phyloP scores from a whole-genome alignment of 2,329 filamentous ascomycete genomes.

The Pseudogymnoascus verrucosus region DNA sequence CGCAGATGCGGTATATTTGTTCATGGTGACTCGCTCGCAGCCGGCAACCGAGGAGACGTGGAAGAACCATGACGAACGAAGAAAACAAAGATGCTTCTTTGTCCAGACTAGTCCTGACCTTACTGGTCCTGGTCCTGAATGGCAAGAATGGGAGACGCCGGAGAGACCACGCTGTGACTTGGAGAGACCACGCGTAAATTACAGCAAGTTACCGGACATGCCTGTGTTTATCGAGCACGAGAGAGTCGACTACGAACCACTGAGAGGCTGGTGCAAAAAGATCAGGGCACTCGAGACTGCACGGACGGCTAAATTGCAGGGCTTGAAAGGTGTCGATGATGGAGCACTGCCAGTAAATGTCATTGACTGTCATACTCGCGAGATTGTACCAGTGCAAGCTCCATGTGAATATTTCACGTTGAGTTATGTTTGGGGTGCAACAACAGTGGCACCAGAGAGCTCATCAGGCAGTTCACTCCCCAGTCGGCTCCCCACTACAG shows the following conservation, averaged over 20 bases:
- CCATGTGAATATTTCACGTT: slow-evolving; percentile 11
- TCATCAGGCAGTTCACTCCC: neutral
- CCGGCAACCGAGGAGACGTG: neutral
- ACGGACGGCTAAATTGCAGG: neutral
- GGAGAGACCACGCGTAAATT: neutral
- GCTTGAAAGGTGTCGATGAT: neutral
- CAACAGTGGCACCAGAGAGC: neutral
- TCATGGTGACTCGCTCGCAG: neutral
- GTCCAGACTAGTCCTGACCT: neutral
- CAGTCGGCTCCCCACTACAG: slow-evolving; percentile 13
- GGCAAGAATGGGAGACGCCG: too few species aligned
- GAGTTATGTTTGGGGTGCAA: slow-evolving; percentile 13
- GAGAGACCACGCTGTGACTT: neutral
- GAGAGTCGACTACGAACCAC: neutral
- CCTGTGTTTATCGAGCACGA: neutral
- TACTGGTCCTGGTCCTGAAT: neutral
- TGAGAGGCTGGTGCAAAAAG: neutral
- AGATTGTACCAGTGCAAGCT: neutral
- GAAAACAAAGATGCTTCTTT: neutral
- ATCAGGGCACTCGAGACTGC: neutral
- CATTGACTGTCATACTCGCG: slow-evolving; percentile 10
- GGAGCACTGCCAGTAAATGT: neutral
- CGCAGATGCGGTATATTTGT: neutral
- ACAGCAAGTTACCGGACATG: neutral
- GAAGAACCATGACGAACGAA: neutral